A percentile compares a stretch with the other conserved stretches of the same genome.
Evolutionary conservation across 177 flowering plant genomes (phyloP).

Genomic region (Vitis hybrid): DNA sequence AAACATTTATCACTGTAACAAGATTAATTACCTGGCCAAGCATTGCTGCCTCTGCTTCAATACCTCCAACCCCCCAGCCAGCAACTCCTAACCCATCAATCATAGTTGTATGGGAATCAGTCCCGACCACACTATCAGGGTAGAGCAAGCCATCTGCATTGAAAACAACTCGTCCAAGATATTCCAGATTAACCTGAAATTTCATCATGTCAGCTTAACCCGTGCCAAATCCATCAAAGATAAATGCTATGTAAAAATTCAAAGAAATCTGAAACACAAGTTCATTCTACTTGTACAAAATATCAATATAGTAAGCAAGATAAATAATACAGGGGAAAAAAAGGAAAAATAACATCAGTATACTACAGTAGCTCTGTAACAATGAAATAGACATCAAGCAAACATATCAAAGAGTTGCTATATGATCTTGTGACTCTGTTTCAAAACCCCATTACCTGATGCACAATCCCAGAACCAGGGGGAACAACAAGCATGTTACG

Average conservation of each 20-base stretch:
- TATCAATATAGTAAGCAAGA: not conserved
- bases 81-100: constrained; percentile 98
- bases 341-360: not conserved
- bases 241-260: not conserved
- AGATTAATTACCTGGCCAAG: constrained; percentile 70
- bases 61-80: constrained; percentile 99
- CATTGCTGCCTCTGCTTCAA: constrained; percentile 98
- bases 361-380: not conserved
- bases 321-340: not conserved
- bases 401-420: not conserved
- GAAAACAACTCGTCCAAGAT: constrained; percentile 93
- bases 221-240: not conserved
- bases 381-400: not conserved
- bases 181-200: constrained; percentile 87
- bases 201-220: not conserved
- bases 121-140: constrained; percentile 98
- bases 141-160: constrained; percentile 74
- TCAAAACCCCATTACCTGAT: constrained; percentile 55
- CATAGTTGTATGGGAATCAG: constrained; percentile 99
- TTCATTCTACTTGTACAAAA: not conserved
- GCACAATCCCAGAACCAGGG: constrained; percentile 98
- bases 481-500: constrained; percentile 96
- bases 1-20: not conserved
- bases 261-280: not conserved
- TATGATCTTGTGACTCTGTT: not conserved